Base-by-base conservation (phyloP, 2,329 filamentous ascomycete genomes). In the Sporothrix brunneoviolacea region DNA sequence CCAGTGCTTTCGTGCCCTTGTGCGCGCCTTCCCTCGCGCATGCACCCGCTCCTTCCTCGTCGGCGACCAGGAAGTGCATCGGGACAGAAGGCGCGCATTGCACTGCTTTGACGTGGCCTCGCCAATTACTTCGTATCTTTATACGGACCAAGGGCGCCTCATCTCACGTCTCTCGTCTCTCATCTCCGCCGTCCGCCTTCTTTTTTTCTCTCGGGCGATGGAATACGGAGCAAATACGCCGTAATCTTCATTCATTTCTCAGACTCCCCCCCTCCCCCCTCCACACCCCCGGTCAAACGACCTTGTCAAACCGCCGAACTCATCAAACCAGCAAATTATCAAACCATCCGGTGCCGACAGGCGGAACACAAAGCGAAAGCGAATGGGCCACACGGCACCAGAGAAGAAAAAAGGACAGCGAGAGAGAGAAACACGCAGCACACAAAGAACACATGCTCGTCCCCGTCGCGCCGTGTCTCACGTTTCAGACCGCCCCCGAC, bases 401-500 rank as follows among this genome's bases (percentile, higher is more conserved):
- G 33, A 28, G 18, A 37, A 19, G 21, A 28, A 42, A 21, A 24
- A 24, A 38, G 6, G 38, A 49, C 36, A 21, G n/a, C n/a, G n/a
- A n/a, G n/a, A n/a, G n/a, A n/a, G n/a, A n/a, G n/a, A 28, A 24
- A 22, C 36, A 38, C 15, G 36, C n/a, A 18, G 7, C 37, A 12
- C 8, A 18, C 13, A 42, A 49, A 32, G 13, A 36, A 19, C 28
- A 39, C 33, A 19, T 16, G 41, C 30, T n/a, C 28, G 19, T 9
- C 51, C 28, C 42, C 46, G 40, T 52, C 39, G 53, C 46, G 45
- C 49, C 53, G 50, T 52, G 53, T 53, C 50, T 48, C 43, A 45
- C 33, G 53, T 55, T 55, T 55, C 53, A 55, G 47, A 50, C 53
- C 50, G 46, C 30, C 51, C 30, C 53, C 53, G 53, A 50, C 47